Evolutionary conservation across 1,284 basidiomycete species (phyloP).

Genomic region (Schizopora paradoxa): DNA sequence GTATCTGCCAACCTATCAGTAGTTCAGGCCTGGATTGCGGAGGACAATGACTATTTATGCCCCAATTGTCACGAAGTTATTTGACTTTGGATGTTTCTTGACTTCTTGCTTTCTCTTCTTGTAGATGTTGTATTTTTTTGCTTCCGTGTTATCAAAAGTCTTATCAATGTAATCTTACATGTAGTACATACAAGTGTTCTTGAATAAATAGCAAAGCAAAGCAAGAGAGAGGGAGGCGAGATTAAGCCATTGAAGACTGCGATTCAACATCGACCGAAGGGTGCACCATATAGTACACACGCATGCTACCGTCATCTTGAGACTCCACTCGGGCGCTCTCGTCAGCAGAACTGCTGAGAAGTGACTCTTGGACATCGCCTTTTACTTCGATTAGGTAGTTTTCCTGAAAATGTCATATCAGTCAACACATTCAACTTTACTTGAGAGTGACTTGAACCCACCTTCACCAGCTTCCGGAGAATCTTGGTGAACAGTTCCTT

Average conservation of each 20-base stretch:
- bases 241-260: constrained; percentile 29
- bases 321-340: constrained; percentile 43
- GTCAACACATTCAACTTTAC: neutral
- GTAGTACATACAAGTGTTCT: too few species aligned
- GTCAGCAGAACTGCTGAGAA: constrained; percentile 56
- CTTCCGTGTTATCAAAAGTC: too few species aligned
- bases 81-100: neutral
- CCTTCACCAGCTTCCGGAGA: constrained; percentile 86
- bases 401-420: constrained; percentile 47
- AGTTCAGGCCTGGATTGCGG: neutral
- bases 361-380: constrained; percentile 76
- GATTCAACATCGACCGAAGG: constrained; percentile 70
- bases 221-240: neutral
- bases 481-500: constrained; percentile 88
- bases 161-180: too few species aligned
- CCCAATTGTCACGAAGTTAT: constrained; percentile 7
- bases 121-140: too few species aligned
- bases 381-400: constrained; percentile 79
- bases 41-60: constrained; percentile 5
- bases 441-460: constrained; percentile 29
- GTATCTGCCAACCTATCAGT: neutral
- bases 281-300: constrained; percentile 77
- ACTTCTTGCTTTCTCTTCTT: too few species aligned
- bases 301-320: constrained; percentile 51
- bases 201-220: too few species aligned